Evolutionary conservation across 768 basidiomycete genomes (phyloP), one percentile per base, ranked within the genome.

Genomic region (Cyclocybe cylindracea): DNA sequence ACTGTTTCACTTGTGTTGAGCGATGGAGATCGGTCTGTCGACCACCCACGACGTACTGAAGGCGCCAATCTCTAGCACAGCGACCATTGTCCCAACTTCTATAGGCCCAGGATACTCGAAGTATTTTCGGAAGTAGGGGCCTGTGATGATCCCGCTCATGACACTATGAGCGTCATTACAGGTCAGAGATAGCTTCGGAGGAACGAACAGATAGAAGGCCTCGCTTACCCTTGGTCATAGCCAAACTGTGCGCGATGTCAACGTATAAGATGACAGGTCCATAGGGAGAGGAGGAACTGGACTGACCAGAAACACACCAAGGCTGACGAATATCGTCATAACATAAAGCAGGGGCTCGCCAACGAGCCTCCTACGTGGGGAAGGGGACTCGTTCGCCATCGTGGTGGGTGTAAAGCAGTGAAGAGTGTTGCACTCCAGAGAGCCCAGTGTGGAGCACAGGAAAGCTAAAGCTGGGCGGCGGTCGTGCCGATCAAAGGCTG

Each of bases 101-200:
- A 88, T 70, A 0, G 87, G 76, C 11, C 79, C 79, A 13, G 93
- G 94, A 14, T 85, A 79, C 53, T 89, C 73, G 75, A 98, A 95
- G 71, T 82, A 95, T 48, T 85, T 81, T 58, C 77, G 82, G 70
- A 93, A 92, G 67, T 91, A 80, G 16, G 87, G 87, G 0, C 88
- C 88, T 24, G 87, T 97, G 68, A 98, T 95, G 58, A 97, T 85
- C 29, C 94, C 94, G 57, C 86, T 88, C 87, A 92, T 92, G 66
- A 92, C 90, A 54, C 91, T 91, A 63, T 7, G 33, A 35, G 16
- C 16, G 32, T 9, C 14, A 47, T 4, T 14, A 31, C 10, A 10
- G 9, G 16, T 59, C 29, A 58, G 39, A 43, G 41, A 24, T 53
- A n/a, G 11, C 24, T 24, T 24, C 24, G 24, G 24, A 24, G 33